phyloP scores from a whole-genome alignment of 352 stramenopile genomes.

The Globisporangium mamillatum region DNA sequence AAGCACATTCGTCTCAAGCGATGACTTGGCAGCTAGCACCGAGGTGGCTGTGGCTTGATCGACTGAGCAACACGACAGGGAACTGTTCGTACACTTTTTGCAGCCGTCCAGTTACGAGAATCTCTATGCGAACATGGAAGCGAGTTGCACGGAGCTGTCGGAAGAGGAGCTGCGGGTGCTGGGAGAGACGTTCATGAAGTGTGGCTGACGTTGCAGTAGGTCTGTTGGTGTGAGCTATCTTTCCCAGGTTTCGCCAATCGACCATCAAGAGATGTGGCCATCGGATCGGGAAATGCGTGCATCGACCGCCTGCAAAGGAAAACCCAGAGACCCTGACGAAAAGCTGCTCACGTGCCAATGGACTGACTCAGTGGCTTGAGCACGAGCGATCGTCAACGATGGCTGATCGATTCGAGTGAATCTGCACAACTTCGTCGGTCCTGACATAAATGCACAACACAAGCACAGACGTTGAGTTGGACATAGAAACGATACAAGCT shows the following conservation, averaged over 20 bases:
- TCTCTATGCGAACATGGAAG: background rate
- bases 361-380: background rate
- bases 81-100: too few relatives aligned
- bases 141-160: constrained; percentile 14
- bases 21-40: background rate
- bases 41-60: background rate
- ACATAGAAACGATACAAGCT: too few relatives aligned
- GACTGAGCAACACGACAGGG: background rate
- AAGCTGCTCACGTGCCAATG: background rate
- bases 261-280: background rate
- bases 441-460: too few relatives aligned
- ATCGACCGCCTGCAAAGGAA: background rate
- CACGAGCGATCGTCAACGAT: background rate
- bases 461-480: too few relatives aligned
- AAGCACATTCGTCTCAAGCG: background rate
- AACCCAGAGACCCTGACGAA: too few relatives aligned
- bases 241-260: background rate
- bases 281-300: background rate
- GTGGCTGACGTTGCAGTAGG: background rate
- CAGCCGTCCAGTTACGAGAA: constrained; percentile 17
- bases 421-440: background rate
- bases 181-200: constrained; percentile 23
- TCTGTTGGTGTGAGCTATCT: background rate
- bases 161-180: constrained; percentile 27
- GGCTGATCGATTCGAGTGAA: background rate